Conservation (phyloP, 768 basidiomycete genomes). For the Leucocoprinus sp. region DNA sequence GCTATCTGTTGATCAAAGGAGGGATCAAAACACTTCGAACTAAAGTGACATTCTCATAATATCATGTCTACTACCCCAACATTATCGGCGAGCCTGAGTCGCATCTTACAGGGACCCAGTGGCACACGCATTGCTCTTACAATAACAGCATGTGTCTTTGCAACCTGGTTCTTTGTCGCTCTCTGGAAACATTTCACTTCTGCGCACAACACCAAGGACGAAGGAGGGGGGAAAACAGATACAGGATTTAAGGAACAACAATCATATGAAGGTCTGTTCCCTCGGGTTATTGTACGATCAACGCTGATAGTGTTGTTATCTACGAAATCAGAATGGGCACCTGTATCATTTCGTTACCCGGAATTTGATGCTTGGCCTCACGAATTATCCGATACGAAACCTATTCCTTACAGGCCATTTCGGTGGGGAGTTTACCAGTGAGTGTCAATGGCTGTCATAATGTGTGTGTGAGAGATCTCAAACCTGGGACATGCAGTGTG, state of each 20-base stretch:
- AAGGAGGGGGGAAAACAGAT: background rate
- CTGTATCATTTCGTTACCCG: conserved; percentile 45
- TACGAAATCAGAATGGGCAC: conserved; percentile 39
- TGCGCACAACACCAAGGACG: background rate
- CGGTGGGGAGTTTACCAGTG: conserved; percentile 57
- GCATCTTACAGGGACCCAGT: background rate
- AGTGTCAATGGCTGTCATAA: conserved; percentile 17
- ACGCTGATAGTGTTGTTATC: conserved; percentile 11
- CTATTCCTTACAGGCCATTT: conserved; percentile 61
- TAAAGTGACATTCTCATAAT: background rate
- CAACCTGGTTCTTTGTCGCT: background rate
- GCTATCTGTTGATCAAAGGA: background rate
- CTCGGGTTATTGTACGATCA: background rate
- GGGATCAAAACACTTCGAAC: background rate
- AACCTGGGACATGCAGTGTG: conserved; percentile 29
- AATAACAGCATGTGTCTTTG: conserved; percentile 1
- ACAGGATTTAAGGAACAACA: background rate
- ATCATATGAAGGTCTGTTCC: conserved; percentile 1
- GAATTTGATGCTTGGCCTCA: conserved; percentile 31
- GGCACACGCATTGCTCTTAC: background rate
- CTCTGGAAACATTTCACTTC: background rate
- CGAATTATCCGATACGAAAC: conserved; percentile 36
- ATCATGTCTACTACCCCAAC: background rate
- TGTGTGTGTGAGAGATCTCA: background rate
- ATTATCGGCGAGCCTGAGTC: background rate